These are phyloP conservation scores for Fusarium aywerte DNA, from an alignment of 2,329 filamentous ascomycete genomes.

Conservation along the genomic window DNA sequence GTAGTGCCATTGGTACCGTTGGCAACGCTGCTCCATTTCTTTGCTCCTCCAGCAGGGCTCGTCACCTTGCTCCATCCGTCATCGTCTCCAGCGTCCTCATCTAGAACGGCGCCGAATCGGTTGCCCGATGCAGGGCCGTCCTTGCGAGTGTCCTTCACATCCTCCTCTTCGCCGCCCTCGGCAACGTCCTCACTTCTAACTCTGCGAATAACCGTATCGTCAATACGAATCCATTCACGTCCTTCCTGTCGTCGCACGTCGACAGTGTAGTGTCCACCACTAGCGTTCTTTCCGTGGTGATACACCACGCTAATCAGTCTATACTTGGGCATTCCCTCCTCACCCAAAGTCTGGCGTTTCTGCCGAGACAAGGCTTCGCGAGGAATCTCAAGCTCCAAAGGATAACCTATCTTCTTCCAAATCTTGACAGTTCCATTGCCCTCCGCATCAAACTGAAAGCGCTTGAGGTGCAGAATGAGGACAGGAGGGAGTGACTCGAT, in stretches of 20 bases:
- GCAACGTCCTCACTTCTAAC: conserved; percentile 90
- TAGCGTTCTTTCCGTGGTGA: conserved; percentile 96
- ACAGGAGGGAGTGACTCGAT: conserved; percentile 93
- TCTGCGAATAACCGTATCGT: conserved; percentile 90
- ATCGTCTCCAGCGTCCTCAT: conserved; percentile 74
- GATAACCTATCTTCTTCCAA: conserved; percentile 98
- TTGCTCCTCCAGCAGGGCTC: conserved; percentile 70
- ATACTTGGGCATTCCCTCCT: conserved; percentile 81
- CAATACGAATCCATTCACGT: conserved; percentile 94
- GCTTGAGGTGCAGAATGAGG: conserved; percentile 93
- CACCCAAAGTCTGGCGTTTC: conserved; percentile 72
- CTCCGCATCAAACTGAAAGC: conserved; percentile 92
- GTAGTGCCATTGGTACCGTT: conserved; percentile 72
- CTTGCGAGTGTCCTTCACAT: conserved; percentile 64
- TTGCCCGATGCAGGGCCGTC: conserved; percentile 62
- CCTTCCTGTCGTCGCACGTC: conserved; percentile 94
- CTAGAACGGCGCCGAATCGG: conserved; percentile 76
- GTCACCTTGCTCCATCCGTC: conserved; percentile 86
- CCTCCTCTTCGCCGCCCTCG: conserved; percentile 84
- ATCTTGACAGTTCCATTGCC: conserved; percentile 90
- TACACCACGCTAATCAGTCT: conserved; percentile 91
- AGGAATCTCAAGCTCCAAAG: conserved; percentile 92
- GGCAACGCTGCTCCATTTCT: conserved; percentile 73
- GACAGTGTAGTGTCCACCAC: conserved; percentile 97
- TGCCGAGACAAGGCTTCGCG: conserved; percentile 86